Percentiles rank a stretch among this genome's conserved stretches.
These are phyloP conservation scores for Amaranthus tricolor DNA, from an alignment of 179 eudicot species.

Conservation along the genomic window DNA sequence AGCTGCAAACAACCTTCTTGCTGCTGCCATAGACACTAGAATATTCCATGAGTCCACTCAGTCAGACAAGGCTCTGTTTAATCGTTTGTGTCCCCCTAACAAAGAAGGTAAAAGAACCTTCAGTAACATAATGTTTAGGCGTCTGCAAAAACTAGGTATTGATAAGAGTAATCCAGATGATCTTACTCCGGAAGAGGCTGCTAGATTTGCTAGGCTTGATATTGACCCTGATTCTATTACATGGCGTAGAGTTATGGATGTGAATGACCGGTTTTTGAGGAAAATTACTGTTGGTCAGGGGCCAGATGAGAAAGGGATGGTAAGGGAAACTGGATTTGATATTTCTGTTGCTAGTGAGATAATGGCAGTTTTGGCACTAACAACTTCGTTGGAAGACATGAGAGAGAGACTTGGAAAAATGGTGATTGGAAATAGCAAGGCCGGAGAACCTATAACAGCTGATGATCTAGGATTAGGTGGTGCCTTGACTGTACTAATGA, in stretches of 20 bases:
- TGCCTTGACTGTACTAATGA: slow-evolving; percentile 90
- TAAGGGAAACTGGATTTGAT: slow-evolving; percentile 93
- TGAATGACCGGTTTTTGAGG: slow-evolving; percentile 90
- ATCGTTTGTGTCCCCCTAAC: slow-evolving; percentile 82
- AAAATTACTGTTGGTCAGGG: slow-evolving; percentile 91
- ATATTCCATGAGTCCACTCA: slow-evolving; percentile 89
- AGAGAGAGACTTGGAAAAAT: slow-evolving; percentile 94
- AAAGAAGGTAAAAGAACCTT: slow-evolving; percentile 81
- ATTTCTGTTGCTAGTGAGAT: slow-evolving; percentile 98
- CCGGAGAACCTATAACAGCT: slow-evolving; percentile 89
- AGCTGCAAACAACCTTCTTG: slow-evolving; percentile 95
- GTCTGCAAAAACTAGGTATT: slow-evolving; percentile 81
- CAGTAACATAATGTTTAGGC: slow-evolving; percentile 75
- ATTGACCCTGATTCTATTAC: slow-evolving; percentile 84
- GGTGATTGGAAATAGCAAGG: slow-evolving; percentile 92
- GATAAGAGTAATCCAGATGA: slow-evolving; percentile 79
- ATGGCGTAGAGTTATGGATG: slow-evolving; percentile 98
- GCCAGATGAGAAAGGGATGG: slow-evolving; percentile 97
- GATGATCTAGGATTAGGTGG: slow-evolving; percentile 98
- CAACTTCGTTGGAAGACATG: slow-evolving; percentile 89
- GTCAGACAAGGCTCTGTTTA: slow-evolving; percentile 84
- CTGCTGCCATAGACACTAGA: slow-evolving; percentile 95
- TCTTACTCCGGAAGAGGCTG: slow-evolving; percentile 77
- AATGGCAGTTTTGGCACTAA: slow-evolving; percentile 97
- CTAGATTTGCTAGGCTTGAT: slow-evolving; percentile 89